A percentile compares a stretch with the other conserved stretches of the same genome.
These are phyloP conservation scores for Solanum hybrid DNA, from an alignment of 305 asterid species.

Conservation along the genomic window DNA sequence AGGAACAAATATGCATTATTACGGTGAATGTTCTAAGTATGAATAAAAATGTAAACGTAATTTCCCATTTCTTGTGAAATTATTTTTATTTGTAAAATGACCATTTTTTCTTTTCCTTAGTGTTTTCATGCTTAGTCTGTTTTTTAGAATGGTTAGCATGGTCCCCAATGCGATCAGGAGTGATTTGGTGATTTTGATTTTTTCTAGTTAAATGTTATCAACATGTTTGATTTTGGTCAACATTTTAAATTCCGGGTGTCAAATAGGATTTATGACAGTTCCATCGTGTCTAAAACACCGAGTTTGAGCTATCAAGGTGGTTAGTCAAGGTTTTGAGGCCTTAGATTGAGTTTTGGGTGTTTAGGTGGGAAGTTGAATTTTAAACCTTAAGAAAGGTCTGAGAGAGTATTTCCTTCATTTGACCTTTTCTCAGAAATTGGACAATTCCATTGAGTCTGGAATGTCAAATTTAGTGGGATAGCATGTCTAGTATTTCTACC, in stretches of 20 bases:
- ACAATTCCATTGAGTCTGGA: neutral
- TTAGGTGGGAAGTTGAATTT: neutral
- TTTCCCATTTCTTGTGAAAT: neutral
- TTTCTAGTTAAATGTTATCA: neutral
- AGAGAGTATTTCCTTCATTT: neutral
- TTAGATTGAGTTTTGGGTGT: neutral
- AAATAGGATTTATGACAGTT: neutral
- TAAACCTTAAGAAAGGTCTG: neutral
- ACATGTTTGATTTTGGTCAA: neutral
- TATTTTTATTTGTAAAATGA: neutral
- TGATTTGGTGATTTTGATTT: neutral
- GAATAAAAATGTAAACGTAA: neutral
- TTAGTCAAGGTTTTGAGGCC: neutral
- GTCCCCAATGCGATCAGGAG: neutral
- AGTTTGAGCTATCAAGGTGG: neutral
- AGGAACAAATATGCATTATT: neutral
- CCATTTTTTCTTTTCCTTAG: neutral
- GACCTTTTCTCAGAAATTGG: neutral
- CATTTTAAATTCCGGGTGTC: neutral
- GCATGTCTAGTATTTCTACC: neutral
- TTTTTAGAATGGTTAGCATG: neutral
- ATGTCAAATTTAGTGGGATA: neutral
- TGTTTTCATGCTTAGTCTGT: neutral
- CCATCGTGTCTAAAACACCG: fast-evolving
- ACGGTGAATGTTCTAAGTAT: neutral